Evolutionary conservation across 371 early-diverging fungal species (phyloP), one percentile per base, ranked within the genome.

Genomic region (Circinella minor): DNA sequence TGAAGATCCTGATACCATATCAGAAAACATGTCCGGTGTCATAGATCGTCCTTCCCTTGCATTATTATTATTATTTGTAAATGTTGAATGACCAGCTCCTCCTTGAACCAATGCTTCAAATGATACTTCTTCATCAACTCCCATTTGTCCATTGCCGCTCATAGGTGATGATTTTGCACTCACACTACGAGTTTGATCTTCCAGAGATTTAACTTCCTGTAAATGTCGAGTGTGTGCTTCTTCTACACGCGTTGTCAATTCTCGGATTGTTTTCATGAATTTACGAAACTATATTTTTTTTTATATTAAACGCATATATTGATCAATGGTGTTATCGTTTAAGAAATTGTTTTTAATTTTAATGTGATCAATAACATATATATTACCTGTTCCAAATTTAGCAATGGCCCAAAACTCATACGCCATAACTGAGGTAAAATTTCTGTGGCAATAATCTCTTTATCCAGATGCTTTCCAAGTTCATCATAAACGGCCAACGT

Each of bases 401-500:
- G 74, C 37, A 89, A 74, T 1, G 89, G 90, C 14, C 93, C 94
- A 64, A 93, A 87, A 38, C 90, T 81, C 78, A 93, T 81, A 47
- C 84, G 81, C 96, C 96, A 95, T 55, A 94, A 74, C 60, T 92
- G 93, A 0, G 93, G 94, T 54, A 95, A 64, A 13, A 95, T 85
- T 57, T 90, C 90, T 0, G 86, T 90, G 4, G 94, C 96, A 55
- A 93, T 88, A 8, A 86, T 79, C 38, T 91, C 92, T 71, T 90
- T 89, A 60, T 94, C 94, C 15, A 93, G 77, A 60, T 84, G 74
- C 54, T 87, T 86, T 3, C 92, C 92, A 73, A 93, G 82, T 51
- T 94, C 93, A 66, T 92, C 91, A 73, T 94, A 95, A 15, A 94
- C 90, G 18, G 88, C 88, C 65, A 94, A 78, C n/a, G 93, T 89